Evolutionary conservation across 2,329 filamentous ascomycete genomes (phyloP).

Genomic region (Ascochyta clinopodiicola): DNA sequence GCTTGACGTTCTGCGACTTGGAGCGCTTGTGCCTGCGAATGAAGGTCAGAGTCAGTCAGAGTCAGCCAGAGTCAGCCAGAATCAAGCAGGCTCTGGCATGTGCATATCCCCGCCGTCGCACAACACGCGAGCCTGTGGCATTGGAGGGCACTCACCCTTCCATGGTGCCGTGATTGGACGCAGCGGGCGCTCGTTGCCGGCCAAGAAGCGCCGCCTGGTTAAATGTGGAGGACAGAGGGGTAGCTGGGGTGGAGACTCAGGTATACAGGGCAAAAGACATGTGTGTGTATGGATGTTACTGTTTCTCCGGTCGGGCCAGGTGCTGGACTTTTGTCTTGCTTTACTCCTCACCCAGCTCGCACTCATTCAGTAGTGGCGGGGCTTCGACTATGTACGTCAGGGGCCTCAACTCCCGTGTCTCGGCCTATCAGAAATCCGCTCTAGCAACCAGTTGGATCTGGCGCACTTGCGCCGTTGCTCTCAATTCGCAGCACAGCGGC

Average conservation of each 20-base stretch:
- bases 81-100: neutral
- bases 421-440: slow-evolving; percentile 9
- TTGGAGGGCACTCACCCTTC: slow-evolving; percentile 39
- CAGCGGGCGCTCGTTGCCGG: slow-evolving; percentile 16
- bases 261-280: neutral
- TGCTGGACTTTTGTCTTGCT: slow-evolving; percentile 8
- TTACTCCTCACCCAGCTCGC: slow-evolving; percentile 6
- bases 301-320: neutral
- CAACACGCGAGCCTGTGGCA: slow-evolving; percentile 17
- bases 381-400: slow-evolving; percentile 5
- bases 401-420: slow-evolving; percentile 2
- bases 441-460: slow-evolving; percentile 7
- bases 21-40: slow-evolving; percentile 51
- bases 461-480: slow-evolving; percentile 5
- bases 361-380: slow-evolving; percentile 14
- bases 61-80: too few relatives aligned
- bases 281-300: neutral
- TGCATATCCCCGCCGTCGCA: slow-evolving; percentile 12
- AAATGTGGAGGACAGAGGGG: slow-evolving; percentile 11
- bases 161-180: slow-evolving; percentile 34
- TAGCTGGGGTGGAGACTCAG: neutral
- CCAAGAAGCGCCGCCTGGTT: slow-evolving; percentile 17
- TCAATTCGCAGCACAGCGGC: slow-evolving; percentile 5
- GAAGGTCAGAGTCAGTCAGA: slow-evolving; percentile 14
- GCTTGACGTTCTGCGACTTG: slow-evolving; percentile 49